Base-by-base conservation (phyloP, 768 basidiomycete genomes). In the Stropharia rugosoannulata region DNA sequence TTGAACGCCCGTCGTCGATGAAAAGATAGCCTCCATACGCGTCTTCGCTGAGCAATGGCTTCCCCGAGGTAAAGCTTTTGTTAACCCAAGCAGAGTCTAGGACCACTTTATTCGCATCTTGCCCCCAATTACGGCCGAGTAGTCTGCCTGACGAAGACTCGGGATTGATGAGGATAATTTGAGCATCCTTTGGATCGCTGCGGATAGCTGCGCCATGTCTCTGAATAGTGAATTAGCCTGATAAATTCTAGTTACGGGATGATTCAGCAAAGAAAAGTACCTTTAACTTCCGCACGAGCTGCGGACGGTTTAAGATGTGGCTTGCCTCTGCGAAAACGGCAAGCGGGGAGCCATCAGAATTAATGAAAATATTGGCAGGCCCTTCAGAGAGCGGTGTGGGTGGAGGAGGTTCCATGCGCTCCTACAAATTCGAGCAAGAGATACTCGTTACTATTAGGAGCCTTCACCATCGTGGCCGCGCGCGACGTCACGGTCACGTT, bases 131-230 rank as follows among this genome's bases (percentile, higher is more conserved):
- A 38, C 80, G 77, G 55, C 87, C 76, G 61, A 87, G 80, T 15
- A 76, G 74, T 62, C 73, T 72, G 25, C 87, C 86, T 40, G 79
- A 75, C n/a, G 71, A 63, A 0, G 80, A 75, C 15, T 70, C 68
- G 1, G 80, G 66, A 58, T 88, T 80, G 6, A 90, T 83, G 4
- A 90, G 70, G 43, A 89, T 81, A 22, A 89, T 71, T 16, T 76
- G 68, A 0, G 87, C 81, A 48, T 79, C 73, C 44, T 73, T 77
- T 8, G 82, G 78, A 55, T 80, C 78, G 49, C 71, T 75, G 55
- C 73, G 75, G 44, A 85, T 79, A 15, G 68, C 54, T 3, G 83
- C 88, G 32, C 87, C 87, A 12, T 78, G 72, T 66, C 71, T 76
- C 87, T 88, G 59, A 32, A 39, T 7, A 32, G 47, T 40, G 36